These are phyloP conservation scores for Angophora floribunda DNA, from an alignment of 345 rosid species.

Conservation along the genomic window DNA sequence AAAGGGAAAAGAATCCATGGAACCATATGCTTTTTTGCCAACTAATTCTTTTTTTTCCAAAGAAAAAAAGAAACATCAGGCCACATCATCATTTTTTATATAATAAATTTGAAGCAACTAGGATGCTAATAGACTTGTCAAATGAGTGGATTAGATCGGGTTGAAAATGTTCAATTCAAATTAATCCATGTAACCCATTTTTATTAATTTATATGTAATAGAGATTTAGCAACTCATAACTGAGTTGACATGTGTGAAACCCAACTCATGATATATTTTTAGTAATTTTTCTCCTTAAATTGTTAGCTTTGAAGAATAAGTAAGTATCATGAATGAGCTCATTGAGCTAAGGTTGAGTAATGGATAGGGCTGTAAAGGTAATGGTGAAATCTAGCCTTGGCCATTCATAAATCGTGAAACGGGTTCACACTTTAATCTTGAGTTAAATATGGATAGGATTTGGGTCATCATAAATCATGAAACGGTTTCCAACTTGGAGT, in stretches of 20 bases:
- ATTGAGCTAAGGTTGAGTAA: no score
- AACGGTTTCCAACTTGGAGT: no score
- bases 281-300: no score
- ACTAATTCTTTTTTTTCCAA: neutral
- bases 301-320: neutral
- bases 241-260: rapidly evolving
- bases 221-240: neutral
- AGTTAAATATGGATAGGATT: no score
- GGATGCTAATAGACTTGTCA: rapidly evolving
- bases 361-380: neutral
- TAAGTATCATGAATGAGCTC: no score
- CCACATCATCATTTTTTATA: neutral
- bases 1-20: neutral
- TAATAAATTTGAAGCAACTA: neutral
- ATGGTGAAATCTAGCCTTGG: no score
- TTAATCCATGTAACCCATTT: neutral
- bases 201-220: neutral
- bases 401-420: no score
- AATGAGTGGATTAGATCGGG: rapidly evolving
- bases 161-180: no score
- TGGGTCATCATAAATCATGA: no score
- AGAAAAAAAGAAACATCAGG: neutral
- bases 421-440: no score
- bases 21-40: neutral
- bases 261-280: rapidly evolving